Percentiles rank a stretch among this genome's conserved stretches.
Evolutionary conservation across 306 rosid genomes (phyloP).

Genomic region (Alnus glutinosa): DNA sequence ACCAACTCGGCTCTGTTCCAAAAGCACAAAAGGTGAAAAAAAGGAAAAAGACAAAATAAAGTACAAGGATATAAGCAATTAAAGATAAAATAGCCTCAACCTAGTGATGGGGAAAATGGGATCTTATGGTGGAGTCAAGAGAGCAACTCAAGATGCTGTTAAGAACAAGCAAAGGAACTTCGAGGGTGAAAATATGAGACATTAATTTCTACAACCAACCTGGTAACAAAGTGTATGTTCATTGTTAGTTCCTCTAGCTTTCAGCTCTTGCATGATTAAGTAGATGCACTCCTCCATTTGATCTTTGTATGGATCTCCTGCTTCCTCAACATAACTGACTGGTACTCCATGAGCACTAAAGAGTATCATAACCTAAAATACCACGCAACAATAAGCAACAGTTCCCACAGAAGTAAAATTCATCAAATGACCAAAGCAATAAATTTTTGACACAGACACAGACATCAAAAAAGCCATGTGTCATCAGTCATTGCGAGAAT

Average conservation of each 20-base stretch:
- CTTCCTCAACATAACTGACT: constrained; percentile 84
- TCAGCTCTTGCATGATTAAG: constrained; percentile 93
- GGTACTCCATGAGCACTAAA: constrained; percentile 99
- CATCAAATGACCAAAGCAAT: constrained; percentile 10
- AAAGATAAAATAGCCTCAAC: neutral
- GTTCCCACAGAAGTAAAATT: constrained; percentile 18
- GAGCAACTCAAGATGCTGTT: neutral
- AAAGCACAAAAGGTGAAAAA: constrained; percentile 7
- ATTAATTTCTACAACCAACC: constrained; percentile 44
- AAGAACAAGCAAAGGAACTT: neutral
- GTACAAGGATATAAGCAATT: constrained; percentile 3
- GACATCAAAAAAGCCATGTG: constrained; percentile 17
- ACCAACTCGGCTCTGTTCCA: constrained; percentile 94
- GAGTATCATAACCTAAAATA: constrained; percentile 75
- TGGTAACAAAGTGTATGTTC: constrained; percentile 96
- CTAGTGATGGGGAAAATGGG: neutral
- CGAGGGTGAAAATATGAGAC: neutral
- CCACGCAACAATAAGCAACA: neutral
- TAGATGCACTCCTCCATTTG: constrained; percentile 95
- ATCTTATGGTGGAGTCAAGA: neutral
- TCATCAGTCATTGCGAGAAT: constrained; percentile 25
- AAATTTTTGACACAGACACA: neutral
- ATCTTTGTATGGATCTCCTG: constrained; percentile 98
- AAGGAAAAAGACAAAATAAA: constrained; percentile 6
- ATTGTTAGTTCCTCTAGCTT: constrained; percentile 78